Percentiles rank a stretch among this genome's conserved stretches.
Evolutionary conservation across 2,329 filamentous ascomycete species (phyloP).

Genomic region (Cytospora schulzeri): DNA sequence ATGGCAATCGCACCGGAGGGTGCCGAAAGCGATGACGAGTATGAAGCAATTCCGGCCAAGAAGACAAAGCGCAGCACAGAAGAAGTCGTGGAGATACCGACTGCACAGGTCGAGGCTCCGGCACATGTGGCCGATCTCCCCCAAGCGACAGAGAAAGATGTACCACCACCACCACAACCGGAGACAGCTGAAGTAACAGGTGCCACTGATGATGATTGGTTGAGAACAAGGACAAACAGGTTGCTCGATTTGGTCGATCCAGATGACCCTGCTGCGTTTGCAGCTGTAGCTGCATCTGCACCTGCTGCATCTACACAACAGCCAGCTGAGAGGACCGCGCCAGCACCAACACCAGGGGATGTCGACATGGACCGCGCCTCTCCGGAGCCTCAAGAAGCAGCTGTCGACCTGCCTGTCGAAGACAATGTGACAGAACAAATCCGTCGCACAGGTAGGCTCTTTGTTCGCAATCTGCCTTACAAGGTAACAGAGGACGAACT

Average conservation of each 20-base stretch:
- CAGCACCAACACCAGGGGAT: slow-evolving; percentile 17
- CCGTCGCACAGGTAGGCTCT: slow-evolving; percentile 74
- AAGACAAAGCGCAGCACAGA: slow-evolving; percentile 46
- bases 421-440: slow-evolving; percentile 61
- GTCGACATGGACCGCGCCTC: slow-evolving; percentile 23
- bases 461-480: slow-evolving; percentile 87
- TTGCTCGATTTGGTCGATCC: slow-evolving; percentile 83
- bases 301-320: slow-evolving; percentile 30
- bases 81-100: slow-evolving; percentile 22
- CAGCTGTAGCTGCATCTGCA: slow-evolving; percentile 7
- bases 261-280: slow-evolving; percentile 50
- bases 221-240: slow-evolving; percentile 84
- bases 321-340: slow-evolving; percentile 24
- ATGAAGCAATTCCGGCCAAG: slow-evolving; percentile 65
- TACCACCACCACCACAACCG: not conserved
- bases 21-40: slow-evolving; percentile 73
- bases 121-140: slow-evolving; percentile 13
- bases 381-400: slow-evolving; percentile 30
- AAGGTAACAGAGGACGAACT: slow-evolving; percentile 77
- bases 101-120: slow-evolving; percentile 17
- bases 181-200: slow-evolving; percentile 32
- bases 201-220: slow-evolving; percentile 84
- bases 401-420: slow-evolving; percentile 38
- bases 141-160: slow-evolving; percentile 17
- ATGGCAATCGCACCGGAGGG: slow-evolving; percentile 38